Evolutionary conservation across 495 filamentous ascomycete genomes (phyloP).

Genomic region (Neurospora sp.): DNA sequence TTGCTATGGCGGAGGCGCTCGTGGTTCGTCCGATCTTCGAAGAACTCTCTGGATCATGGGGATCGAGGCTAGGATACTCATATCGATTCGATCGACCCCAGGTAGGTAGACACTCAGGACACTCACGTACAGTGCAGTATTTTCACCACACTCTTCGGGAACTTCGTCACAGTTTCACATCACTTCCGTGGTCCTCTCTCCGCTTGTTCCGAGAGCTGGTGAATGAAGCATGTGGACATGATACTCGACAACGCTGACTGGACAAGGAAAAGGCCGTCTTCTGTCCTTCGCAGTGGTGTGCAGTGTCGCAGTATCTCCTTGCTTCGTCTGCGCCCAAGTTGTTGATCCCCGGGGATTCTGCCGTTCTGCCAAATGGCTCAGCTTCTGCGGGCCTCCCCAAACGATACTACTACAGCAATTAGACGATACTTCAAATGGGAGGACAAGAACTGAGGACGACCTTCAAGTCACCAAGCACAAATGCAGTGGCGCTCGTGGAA

Average conservation of each 20-base stretch:
- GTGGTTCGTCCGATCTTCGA: neutral
- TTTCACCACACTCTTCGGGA: neutral
- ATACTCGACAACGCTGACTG: neutral
- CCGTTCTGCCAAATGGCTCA: neutral
- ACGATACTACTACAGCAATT: neutral
- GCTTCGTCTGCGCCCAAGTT: neutral
- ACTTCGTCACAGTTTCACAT: neutral
- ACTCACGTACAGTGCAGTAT: neutral
- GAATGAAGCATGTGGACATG: neutral
- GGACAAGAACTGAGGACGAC: neutral
- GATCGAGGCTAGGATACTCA: neutral
- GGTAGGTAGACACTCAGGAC: neutral
- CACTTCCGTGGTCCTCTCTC: neutral
- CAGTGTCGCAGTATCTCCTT: neutral
- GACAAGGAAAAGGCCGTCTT: neutral
- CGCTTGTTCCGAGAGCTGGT: neutral
- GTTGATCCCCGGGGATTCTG: neutral
- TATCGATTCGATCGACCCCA: neutral
- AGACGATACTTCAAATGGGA: neutral
- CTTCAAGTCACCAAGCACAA: neutral
- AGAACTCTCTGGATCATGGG: neutral
- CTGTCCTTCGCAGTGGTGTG: neutral
- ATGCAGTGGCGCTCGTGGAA: neutral
- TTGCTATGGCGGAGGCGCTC: neutral
- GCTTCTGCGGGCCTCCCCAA: neutral